Evolutionary conservation across 202 grass and related monocot genomes (phyloP).

Genomic region (Elaeis oleifera): DNA sequence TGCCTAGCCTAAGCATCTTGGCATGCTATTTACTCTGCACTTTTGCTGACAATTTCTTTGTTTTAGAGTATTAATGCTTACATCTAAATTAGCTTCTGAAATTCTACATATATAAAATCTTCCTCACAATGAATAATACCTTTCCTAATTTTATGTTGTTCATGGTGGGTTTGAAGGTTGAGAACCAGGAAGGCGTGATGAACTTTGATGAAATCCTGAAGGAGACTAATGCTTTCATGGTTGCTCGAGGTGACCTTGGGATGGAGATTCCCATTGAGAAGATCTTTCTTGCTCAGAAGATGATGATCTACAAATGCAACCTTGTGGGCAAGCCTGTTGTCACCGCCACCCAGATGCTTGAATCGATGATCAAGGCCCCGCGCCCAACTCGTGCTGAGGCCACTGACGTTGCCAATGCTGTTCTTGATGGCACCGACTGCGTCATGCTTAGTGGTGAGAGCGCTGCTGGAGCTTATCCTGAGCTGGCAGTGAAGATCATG

Average conservation of each 20-base stretch:
- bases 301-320: slow-evolving; percentile 19
- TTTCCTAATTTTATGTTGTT: no score
- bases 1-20: not conserved
- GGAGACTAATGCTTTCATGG: slow-evolving; percentile 12
- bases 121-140: no score
- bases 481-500: slow-evolving; percentile 9
- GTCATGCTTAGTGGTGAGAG: slow-evolving; percentile 14
- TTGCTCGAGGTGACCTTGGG: slow-evolving; percentile 9
- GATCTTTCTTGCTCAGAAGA: slow-evolving; percentile 11
- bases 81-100: no score
- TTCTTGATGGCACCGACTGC: slow-evolving; percentile 10
- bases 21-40: no score
- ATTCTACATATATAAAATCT: no score
- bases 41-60: no score
- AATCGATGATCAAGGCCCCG: slow-evolving; percentile 16
- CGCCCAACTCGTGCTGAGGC: slow-evolving; percentile 11
- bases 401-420: slow-evolving; percentile 10
- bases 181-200: slow-evolving; percentile 14
- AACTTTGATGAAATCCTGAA: slow-evolving; percentile 7
- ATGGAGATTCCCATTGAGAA: slow-evolving; percentile 14
- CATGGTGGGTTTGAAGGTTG: not conserved
- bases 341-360: slow-evolving; percentile 11
- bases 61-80: no score
- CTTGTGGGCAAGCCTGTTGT: slow-evolving; percentile 7
- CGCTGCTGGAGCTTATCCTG: slow-evolving; percentile 5